These are phyloP conservation scores for Quercus berberidifolia DNA, from an alignment of 306 rosid species.

Conservation along the genomic window DNA sequence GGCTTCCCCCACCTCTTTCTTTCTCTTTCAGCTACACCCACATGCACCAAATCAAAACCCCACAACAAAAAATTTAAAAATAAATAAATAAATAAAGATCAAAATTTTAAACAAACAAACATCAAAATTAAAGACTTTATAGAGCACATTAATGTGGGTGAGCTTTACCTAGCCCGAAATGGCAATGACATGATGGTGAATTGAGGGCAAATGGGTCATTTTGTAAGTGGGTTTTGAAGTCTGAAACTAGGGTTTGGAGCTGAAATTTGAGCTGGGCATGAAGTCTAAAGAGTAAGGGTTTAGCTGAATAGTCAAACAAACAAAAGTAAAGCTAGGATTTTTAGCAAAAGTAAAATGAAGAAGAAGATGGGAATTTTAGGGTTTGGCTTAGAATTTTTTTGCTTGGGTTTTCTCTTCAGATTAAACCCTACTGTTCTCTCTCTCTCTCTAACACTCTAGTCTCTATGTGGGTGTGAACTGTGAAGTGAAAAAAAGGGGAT, in stretches of 20 bases:
- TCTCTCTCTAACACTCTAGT: too few relatives aligned
- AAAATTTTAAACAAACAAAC: background rate
- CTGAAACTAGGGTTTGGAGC: conserved; percentile 46
- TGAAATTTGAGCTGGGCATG: conserved; percentile 33
- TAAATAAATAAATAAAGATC: background rate
- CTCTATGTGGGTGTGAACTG: conserved; percentile 5
- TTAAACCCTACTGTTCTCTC: conserved; percentile 49
- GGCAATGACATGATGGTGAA: conserved; percentile 46
- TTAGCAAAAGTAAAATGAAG: conserved; percentile 19
- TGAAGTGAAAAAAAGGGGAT: conserved; percentile 19
- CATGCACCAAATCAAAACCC: conserved; percentile 57
- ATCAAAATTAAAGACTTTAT: conserved; percentile 5
- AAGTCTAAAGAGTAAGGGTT: background rate
- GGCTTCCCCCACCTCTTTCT: conserved; percentile 26
- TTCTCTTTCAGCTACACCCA: conserved; percentile 29
- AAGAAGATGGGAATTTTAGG: conserved; percentile 24
- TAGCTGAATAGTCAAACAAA: conserved; percentile 1
- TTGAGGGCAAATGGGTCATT: conserved; percentile 44
- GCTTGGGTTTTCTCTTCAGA: conserved; percentile 32
- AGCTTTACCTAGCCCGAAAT: conserved; percentile 40
- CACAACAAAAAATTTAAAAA: background rate
- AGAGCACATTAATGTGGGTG: conserved; percentile 11
- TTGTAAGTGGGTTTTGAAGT: conserved; percentile 5
- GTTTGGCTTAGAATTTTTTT: conserved; percentile 36
- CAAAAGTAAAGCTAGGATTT: conserved; percentile 26